Base-by-base conservation (phyloP, 1,284 basidiomycete species). In the Naganishia albida region DNA sequence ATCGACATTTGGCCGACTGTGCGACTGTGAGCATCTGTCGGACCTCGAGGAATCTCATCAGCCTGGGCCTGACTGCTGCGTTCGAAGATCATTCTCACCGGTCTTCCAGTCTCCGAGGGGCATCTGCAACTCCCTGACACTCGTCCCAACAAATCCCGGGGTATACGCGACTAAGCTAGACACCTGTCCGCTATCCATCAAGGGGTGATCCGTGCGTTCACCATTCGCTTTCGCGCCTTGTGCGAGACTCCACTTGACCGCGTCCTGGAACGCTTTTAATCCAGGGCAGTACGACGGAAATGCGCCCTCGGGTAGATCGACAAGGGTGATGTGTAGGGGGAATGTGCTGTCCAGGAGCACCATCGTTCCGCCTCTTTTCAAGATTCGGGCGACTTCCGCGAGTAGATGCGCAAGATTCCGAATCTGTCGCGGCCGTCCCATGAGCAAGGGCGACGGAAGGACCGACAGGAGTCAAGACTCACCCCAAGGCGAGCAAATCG, bases 191-290 rank as follows among this genome's bases (percentile, higher is more conserved):
- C 34, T 30, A 26, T 40, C 57, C 57, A 60, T 60, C n/a, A 60
- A 7, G 10, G 57, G 57, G 49, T 48, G 20, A 26, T 40, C 48
- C 10, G 16, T 40, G 3, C 25, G 7, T 28, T 20, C 43, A 3
- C 20, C 23, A 1, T n/a, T 23, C 23, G 13, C 1, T 7, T 18
- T 43, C 25, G 13, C 38, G 40, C 42, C 25, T 18, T 44, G 40
- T 7, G 55, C 28, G 1, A 65, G 42, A 2, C 46, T 44, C 64
- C 64, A 65, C 34, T 30, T 53, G 16, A 65, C 34, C 12, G 64
- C 64, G 20, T 52, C 39, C 26, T 65, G 64, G 48, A 65, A 52
- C 3, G 55, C 25, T 25, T 49, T 44, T 34, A 65, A 20, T 12
- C 55, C 55, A 3, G 56, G 34, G 23, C 48, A 49, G 25, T 44